Base-by-base conservation (phyloP, 768 basidiomycete species). In the Chalciporus pseudorubinellus region DNA sequence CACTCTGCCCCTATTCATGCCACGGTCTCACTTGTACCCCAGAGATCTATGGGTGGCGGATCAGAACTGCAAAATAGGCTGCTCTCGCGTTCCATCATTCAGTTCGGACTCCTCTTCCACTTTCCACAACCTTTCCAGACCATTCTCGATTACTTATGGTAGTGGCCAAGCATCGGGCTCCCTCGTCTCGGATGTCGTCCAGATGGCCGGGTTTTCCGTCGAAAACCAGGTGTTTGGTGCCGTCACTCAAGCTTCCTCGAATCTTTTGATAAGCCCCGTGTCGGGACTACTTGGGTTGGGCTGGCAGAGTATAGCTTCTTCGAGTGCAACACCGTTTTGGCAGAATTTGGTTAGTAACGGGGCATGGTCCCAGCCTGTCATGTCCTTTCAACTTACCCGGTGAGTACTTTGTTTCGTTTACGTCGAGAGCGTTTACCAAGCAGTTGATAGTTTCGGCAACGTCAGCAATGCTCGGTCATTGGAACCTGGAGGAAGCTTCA, bases 261-360 rank as follows among this genome's bases (percentile, higher is more conserved):
- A 76, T 3, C 67, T 97, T 24, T 71, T 98, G 42, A 73, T 67
- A 18, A 67, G 65, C 18, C 92, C 95, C 0, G 84, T 93, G 2
- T 91, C 91, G 5, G 97, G 97, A 0, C 72, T 99, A 14, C 74
- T 98, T 65, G 97, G 95, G 2, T 78, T 99, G 24, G 97, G 73
- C 1, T 98, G 86, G 72, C 72, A 83, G 59, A 66, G 72, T 3
- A 87, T 98, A 49, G 81, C 95, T 3, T 69, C 84, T 1, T 88
- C 91, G 0, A 73, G 74, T 0, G 82, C 87, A 0, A 76, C 74
- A 14, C 95, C 95, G 1, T 84, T 95, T 56, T 98, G 94, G 93
- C 73, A 97, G 65, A 77, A 85, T 1, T 74, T 98, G 6, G 90
- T 75, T 3, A 74, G 72, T 9, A 56, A 59, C n/a, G 80, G 81